These are phyloP conservation scores for Henckelia pumila DNA, from an alignment of 257 asterid species.

Conservation along the genomic window DNA sequence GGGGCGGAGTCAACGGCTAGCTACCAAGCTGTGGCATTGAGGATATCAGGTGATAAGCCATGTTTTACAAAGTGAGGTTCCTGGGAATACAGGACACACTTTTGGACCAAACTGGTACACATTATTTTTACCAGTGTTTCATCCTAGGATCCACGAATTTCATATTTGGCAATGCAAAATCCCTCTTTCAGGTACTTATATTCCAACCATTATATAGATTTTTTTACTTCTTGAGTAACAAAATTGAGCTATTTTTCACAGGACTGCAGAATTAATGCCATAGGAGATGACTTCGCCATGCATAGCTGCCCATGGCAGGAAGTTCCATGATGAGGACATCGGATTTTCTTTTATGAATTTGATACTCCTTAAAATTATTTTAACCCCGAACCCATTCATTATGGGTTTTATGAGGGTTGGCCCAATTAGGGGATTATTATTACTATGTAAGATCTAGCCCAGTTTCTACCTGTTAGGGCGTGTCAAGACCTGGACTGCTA, in stretches of 20 bases:
- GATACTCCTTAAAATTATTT: too few relatives aligned
- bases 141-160: constrained; percentile 76
- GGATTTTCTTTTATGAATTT: constrained; percentile 81
- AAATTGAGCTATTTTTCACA: constrained; percentile 12
- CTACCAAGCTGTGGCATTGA: constrained; percentile 85
- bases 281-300: constrained; percentile 46
- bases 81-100: constrained; percentile 87
- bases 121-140: constrained; percentile 56
- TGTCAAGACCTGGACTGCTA: too few relatives aligned
- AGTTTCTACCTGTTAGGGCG: too few relatives aligned
- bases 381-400: too few relatives aligned
- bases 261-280: constrained; percentile 54
- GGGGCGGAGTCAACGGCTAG: constrained; percentile 37
- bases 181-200: constrained; percentile 52
- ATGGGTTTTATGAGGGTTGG: too few relatives aligned
- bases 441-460: too few relatives aligned
- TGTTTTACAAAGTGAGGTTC: constrained; percentile 57
- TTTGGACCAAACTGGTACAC: constrained; percentile 57
- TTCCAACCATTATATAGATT: background rate
- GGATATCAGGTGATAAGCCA: constrained; percentile 64
- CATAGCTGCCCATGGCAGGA: constrained; percentile 75
- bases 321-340: constrained; percentile 44
- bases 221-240: too few relatives aligned
- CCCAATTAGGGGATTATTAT: too few relatives aligned
- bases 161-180: constrained; percentile 73